Evolutionary conservation across 371 early-diverging fungal genomes (phyloP).

Genomic region (Batrachochytrium dendrobatidis): DNA sequence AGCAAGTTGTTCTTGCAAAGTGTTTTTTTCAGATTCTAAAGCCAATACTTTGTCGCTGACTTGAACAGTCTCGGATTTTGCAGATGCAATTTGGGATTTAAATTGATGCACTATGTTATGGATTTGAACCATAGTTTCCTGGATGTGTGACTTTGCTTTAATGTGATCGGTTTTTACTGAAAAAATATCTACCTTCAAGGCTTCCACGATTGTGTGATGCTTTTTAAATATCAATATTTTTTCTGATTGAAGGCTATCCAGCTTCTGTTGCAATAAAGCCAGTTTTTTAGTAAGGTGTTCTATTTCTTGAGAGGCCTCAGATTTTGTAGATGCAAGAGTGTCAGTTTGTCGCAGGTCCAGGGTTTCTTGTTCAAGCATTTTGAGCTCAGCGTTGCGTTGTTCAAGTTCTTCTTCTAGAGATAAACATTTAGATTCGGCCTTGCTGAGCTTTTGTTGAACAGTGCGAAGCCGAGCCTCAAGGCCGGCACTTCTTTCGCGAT

Average conservation of each 20-base stretch:
- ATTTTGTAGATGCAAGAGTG: too few species aligned
- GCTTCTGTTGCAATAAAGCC: too few species aligned
- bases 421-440: slow-evolving; percentile 4
- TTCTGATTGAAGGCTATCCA: background rate
- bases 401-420: slow-evolving; percentile 9
- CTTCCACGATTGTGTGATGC: too few species aligned
- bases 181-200: too few species aligned
- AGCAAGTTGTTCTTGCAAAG: background rate
- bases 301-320: too few species aligned
- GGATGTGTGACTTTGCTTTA: too few species aligned
- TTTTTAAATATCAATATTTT: too few species aligned
- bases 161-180: too few species aligned
- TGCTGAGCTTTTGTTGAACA: slow-evolving; percentile 8
- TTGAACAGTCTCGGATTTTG: background rate
- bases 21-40: background rate
- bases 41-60: background rate
- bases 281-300: too few species aligned
- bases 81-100: slow-evolving; percentile 3
- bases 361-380: too few species aligned
- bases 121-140: too few species aligned
- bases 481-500: slow-evolving; percentile 4
- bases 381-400: slow-evolving; percentile 1
- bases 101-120: background rate
- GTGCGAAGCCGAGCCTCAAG: slow-evolving; percentile 6
- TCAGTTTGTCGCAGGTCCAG: too few species aligned